These are phyloP conservation scores for Penicillium verrucosum DNA, from an alignment of 2,329 filamentous ascomycete genomes.

Conservation along the genomic window DNA sequence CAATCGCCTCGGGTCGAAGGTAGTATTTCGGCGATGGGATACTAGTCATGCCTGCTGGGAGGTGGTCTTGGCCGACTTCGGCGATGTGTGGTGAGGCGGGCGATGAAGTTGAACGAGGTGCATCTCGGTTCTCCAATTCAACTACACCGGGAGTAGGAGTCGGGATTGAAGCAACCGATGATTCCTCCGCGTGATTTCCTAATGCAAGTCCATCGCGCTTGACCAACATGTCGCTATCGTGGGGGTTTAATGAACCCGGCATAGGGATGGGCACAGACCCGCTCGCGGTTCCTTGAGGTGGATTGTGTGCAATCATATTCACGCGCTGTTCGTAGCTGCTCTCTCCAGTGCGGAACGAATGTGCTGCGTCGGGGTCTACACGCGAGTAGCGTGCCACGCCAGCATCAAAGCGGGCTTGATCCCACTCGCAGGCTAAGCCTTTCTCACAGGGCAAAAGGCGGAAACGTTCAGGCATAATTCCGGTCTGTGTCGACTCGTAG, in stretches of 20 bases:
- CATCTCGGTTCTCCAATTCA: slow-evolving; percentile 15
- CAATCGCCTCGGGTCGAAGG: slow-evolving; percentile 68
- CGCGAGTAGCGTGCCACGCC: slow-evolving; percentile 45
- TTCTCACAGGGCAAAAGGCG: slow-evolving; percentile 51
- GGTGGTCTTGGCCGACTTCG: slow-evolving; percentile 43
- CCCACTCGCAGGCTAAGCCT: slow-evolving; percentile 49
- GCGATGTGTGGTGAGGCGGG: slow-evolving; percentile 33
- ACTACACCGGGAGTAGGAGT: background rate
- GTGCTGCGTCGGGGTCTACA: slow-evolving; percentile 37
- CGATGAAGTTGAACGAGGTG: slow-evolving; percentile 9
- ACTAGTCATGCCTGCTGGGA: slow-evolving; percentile 43
- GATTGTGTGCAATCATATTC: slow-evolving; percentile 13
- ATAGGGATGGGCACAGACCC: slow-evolving; percentile 20
- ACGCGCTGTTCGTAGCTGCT: slow-evolving; percentile 24
- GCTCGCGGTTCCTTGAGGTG: slow-evolving; percentile 4
- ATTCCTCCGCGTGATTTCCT: background rate
- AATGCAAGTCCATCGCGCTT: slow-evolving; percentile 17
- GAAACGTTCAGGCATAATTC: slow-evolving; percentile 62
- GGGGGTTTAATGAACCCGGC: slow-evolving; percentile 24
- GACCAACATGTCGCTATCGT: slow-evolving; percentile 14
- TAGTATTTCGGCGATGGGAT: slow-evolving; percentile 41
- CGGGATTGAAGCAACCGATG: background rate
- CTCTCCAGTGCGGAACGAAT: slow-evolving; percentile 27
- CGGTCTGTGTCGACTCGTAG: slow-evolving; percentile 54
- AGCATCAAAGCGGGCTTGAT: slow-evolving; percentile 38